These are phyloP conservation scores for Salix brachista DNA, from an alignment of 345 rosid species.

Conservation along the genomic window DNA sequence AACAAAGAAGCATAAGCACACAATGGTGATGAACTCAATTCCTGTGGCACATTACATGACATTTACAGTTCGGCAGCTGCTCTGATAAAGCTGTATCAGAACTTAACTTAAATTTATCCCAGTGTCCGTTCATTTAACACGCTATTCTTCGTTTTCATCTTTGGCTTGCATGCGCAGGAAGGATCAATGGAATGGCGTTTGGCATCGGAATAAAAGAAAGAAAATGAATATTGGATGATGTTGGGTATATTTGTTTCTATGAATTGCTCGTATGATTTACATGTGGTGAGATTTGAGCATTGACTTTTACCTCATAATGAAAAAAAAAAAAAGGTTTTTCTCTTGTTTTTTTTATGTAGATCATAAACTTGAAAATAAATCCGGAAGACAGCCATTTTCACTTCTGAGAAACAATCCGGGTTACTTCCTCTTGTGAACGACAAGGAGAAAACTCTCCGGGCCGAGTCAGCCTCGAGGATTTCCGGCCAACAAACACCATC, in stretches of 20 bases:
- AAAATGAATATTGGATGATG: not conserved
- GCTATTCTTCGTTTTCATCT: not conserved
- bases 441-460: too few relatives aligned
- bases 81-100: slow-evolving; percentile 6
- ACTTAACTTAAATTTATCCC: not conserved
- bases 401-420: too few relatives aligned
- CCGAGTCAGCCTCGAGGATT: too few relatives aligned
- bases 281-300: too few relatives aligned
- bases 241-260: not conserved
- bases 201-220: not conserved
- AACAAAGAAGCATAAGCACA: not conserved
- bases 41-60: not conserved
- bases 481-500: too few relatives aligned
- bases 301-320: too few relatives aligned
- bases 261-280: not conserved
- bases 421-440: too few relatives aligned
- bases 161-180: not conserved
- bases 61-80: not conserved
- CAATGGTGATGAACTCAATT: not conserved
- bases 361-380: too few relatives aligned
- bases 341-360: too few relatives aligned
- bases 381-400: too few relatives aligned
- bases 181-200: not conserved
- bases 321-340: too few relatives aligned
- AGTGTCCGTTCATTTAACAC: not conserved